Base-by-base conservation (phyloP, 768 basidiomycete species). In the Suillus subalutaceus region DNA sequence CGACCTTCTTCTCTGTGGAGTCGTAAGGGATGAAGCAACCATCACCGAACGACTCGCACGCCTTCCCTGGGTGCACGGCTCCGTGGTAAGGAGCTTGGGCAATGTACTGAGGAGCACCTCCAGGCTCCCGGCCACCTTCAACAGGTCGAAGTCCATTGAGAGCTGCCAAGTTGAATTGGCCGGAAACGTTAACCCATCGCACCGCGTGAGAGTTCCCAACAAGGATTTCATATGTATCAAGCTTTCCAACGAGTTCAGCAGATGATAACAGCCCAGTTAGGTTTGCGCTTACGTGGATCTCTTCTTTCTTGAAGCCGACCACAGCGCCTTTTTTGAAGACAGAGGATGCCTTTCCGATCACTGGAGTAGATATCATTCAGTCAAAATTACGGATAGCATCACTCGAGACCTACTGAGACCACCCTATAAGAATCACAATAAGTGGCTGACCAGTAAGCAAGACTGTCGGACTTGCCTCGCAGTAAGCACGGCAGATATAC, bases 141-240 rank as follows among this genome's bases (percentile, higher is more conserved):
- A 93, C 88, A 1, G 89, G 89, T 6, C 67, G 75, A 57, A 76
- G 76, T 57, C 83, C 78, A 32, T 20, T 20, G 40, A 90, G 83
- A 44, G 70, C 64, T 1, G 71, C 55, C 41, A 85, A 65, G 62
- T 86, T 79, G 65, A 91, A 67, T 7, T 72, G 74, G 35, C 88
- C 88, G 41, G 76, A 75, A 59, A 75, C 69, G 59, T 80, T 67
- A 0, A 89, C 86, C 91, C 91, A 93, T 59, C 70, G 80, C 63
- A 93, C 74, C 32, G 81, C 88, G 4, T 73, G 75, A 68, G 80
- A 77, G 71, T 92, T 80, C 1, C 89, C 91, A 20, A 91, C 78
- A n/a, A 93, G 87, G 56, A 92, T 83, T 71, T 93, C 91, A 70
- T 86, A 92, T 41, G 79, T 81, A 37, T 81, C 84, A 41, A 88